Evolutionary conservation across 2,329 filamentous ascomycete species (phyloP).

Genomic region (Magnaporthiopsis incrustans): DNA sequence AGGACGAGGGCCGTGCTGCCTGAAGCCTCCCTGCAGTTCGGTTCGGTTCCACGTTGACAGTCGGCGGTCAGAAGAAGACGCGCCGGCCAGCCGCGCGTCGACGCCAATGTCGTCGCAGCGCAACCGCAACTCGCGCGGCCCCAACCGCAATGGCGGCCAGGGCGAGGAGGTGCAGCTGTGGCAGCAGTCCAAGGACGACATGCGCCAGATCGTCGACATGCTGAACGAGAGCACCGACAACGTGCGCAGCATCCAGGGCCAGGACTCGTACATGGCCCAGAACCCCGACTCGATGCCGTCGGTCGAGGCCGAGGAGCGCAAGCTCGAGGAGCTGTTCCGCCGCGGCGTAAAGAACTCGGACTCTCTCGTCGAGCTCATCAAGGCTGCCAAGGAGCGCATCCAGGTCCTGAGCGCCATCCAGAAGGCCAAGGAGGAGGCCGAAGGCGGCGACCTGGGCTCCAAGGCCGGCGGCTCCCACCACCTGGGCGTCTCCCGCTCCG

Average conservation of each 20-base stretch:
- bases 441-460: background rate
- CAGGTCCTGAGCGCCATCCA: constrained; percentile 31
- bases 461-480: constrained; percentile 2
- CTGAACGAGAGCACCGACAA: constrained; percentile 33
- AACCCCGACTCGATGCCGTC: constrained; percentile 20
- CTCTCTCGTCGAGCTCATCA: constrained; percentile 24
- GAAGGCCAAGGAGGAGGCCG: constrained; percentile 30
- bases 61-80: background rate
- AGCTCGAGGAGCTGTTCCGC: constrained; percentile 20
- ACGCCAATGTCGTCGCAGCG: constrained; percentile 16
- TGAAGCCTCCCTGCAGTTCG: background rate
- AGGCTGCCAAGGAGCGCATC: constrained; percentile 27
- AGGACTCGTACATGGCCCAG: constrained; percentile 30
- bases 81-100: background rate
- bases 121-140: constrained; percentile 22
- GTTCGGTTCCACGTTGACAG: background rate
- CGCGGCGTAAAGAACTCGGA: constrained; percentile 23
- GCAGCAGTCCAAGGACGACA: constrained; percentile 30
- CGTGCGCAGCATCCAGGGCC: constrained; percentile 27
- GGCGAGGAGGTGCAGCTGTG: constrained; percentile 35
- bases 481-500: constrained; percentile 9
- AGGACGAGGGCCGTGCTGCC: background rate
- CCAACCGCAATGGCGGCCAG: constrained; percentile 30
- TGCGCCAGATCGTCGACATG: constrained; percentile 24
- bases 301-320: constrained; percentile 16